phyloP scores from a whole-genome alignment of 2,329 filamentous ascomycete species.

The Lasiodiplodia gonubiensis region DNA sequence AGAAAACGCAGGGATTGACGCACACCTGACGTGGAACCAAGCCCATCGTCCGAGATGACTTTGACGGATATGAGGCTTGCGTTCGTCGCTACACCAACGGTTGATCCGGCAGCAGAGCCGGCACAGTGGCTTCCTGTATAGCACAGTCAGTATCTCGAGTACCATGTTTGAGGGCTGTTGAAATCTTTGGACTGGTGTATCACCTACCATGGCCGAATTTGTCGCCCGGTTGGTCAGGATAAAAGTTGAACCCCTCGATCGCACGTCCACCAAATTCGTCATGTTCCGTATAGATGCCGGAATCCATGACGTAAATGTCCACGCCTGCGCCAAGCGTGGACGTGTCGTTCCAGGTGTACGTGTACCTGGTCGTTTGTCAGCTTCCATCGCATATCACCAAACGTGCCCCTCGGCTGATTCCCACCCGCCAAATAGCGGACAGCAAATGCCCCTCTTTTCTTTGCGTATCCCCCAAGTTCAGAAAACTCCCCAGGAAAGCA shows the following conservation, averaged over 20 bases:
- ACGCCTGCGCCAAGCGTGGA: slow-evolving; percentile 19
- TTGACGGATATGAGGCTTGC: slow-evolving; percentile 45
- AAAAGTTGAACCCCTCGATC: slow-evolving; percentile 33
- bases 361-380: slow-evolving; percentile 38
- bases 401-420: neutral
- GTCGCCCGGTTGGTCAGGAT: slow-evolving; percentile 46
- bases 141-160: slow-evolving; percentile 21
- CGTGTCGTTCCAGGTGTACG: slow-evolving; percentile 21
- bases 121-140: slow-evolving; percentile 41
- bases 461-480: neutral
- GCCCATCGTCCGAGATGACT: slow-evolving; percentile 40
- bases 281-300: slow-evolving; percentile 15
- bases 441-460: too few relatives aligned
- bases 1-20: slow-evolving; percentile 17
- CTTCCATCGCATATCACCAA: slow-evolving; percentile 21
- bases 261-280: slow-evolving; percentile 45
- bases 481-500: neutral
- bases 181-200: neutral
- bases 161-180: neutral
- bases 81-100: slow-evolving; percentile 45
- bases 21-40: slow-evolving; percentile 38
- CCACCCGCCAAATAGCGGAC: neutral
- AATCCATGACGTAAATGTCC: slow-evolving; percentile 61
- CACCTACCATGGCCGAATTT: slow-evolving; percentile 41
- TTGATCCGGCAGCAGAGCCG: slow-evolving; percentile 42